phyloP scores from a whole-genome alignment of 176 grass and related monocot species.

The Typha latifolia region DNA sequence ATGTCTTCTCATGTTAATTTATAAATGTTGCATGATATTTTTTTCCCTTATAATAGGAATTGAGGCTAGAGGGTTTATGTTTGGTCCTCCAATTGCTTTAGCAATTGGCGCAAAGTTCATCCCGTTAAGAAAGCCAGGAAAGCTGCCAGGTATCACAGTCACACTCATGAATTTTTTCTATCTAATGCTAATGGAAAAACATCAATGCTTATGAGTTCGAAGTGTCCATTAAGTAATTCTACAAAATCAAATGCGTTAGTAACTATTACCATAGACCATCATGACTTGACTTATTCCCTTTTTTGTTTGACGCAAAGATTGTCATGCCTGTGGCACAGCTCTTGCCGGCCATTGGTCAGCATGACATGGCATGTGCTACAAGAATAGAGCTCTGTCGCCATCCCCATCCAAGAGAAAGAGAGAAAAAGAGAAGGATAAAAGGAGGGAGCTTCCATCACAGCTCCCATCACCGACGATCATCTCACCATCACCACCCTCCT shows the following conservation, averaged over 20 bases:
- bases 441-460: no score
- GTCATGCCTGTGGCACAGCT: no score
- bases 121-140: conserved; percentile 47
- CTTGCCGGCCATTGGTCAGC: no score
- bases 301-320: neutral
- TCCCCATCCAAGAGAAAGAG: no score
- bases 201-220: neutral
- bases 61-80: conserved; percentile 61
- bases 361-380: no score
- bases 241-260: neutral
- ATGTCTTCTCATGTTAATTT: neutral
- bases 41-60: conserved; percentile 24
- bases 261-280: no score
- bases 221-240: neutral
- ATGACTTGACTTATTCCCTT: no score
- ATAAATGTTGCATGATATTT: neutral
- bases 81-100: conserved; percentile 51
- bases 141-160: conserved; percentile 41
- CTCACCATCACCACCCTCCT: no score
- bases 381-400: no score
- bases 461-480: no score
- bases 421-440: no score
- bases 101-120: conserved; percentile 62
- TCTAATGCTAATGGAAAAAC: neutral
- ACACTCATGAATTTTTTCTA: neutral